phyloP scores from a whole-genome alignment of 1,284 basidiomycete genomes.

The Golubevia pallescens region DNA sequence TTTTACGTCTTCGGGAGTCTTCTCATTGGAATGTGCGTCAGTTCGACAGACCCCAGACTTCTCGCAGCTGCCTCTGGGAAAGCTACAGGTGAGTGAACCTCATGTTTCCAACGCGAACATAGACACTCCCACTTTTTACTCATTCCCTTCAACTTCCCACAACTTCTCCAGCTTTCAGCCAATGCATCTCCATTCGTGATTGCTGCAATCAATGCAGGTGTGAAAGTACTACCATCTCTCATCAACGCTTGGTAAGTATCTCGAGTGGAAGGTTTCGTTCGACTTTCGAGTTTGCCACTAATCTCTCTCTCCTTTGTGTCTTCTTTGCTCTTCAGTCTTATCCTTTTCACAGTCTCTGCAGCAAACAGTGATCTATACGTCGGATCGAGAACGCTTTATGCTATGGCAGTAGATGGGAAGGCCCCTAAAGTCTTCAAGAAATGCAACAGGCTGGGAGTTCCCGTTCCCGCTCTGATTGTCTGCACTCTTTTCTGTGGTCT shows the following conservation, averaged over 20 bases:
- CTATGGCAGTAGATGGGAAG: constrained; percentile 69
- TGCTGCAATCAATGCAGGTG: constrained; percentile 66
- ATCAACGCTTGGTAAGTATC: constrained; percentile 65
- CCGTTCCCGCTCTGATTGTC: constrained; percentile 67
- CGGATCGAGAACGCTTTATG: constrained; percentile 68
- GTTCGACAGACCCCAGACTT: constrained; percentile 27
- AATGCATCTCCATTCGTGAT: constrained; percentile 81
- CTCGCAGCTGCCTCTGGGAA: constrained; percentile 21
- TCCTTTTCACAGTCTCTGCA: constrained; percentile 63
- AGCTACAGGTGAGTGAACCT: constrained; percentile 65
- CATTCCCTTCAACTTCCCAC: too few relatives aligned
- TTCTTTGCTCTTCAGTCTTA: constrained; percentile 31
- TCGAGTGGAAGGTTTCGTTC: too few relatives aligned
- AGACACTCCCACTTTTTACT: too few relatives aligned
- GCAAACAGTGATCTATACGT: constrained; percentile 69
- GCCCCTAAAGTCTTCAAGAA: constrained; percentile 69
- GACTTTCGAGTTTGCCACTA: too few relatives aligned
- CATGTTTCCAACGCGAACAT: constrained; percentile 72
- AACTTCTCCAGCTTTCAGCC: constrained; percentile 69
- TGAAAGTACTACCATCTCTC: constrained; percentile 66
- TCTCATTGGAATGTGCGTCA: constrained; percentile 48
- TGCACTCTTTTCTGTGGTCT: constrained; percentile 71
- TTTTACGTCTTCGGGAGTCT: constrained; percentile 73
- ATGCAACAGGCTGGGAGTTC: constrained; percentile 68
- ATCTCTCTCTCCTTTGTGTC: constrained; percentile 32